Evolutionary conservation across 148 eudicot genomes (phyloP).

Genomic region (Cornus suecica): DNA sequence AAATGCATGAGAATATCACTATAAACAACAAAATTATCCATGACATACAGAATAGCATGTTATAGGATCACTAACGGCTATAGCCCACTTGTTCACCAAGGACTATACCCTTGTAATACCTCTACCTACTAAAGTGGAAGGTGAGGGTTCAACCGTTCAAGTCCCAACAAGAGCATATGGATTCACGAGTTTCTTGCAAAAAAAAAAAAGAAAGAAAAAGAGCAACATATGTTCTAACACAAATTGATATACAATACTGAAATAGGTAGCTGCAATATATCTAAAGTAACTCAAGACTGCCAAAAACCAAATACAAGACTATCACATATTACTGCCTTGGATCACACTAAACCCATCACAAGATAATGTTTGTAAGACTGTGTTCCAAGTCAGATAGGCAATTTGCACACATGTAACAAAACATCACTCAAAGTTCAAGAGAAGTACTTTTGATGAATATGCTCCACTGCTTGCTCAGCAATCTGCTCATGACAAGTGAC

Average conservation of each 20-base stretch:
- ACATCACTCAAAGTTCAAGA: not conserved
- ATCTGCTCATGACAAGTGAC: constrained; percentile 93
- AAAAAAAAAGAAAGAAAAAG: too few relatives aligned
- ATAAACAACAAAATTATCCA: not conserved
- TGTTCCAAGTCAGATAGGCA: too few relatives aligned
- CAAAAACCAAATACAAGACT: not conserved
- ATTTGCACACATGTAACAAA: not conserved
- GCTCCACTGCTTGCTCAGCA: constrained; percentile 99
- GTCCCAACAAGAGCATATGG: too few relatives aligned
- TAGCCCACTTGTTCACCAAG: too few relatives aligned
- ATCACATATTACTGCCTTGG: not conserved
- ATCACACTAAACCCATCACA: not conserved
- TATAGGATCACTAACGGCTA: not conserved
- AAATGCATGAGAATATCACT: not conserved
- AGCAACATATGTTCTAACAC: too few relatives aligned
- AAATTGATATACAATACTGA: too few relatives aligned
- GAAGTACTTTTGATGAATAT: constrained; percentile 91
- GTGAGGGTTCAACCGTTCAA: too few relatives aligned
- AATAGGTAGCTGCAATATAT: not conserved
- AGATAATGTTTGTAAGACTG: not conserved
- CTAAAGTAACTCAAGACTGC: not conserved
- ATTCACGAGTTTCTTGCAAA: too few relatives aligned
- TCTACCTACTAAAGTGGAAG: too few relatives aligned
- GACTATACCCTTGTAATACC: too few relatives aligned
- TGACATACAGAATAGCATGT: not conserved